Percentiles rank a stretch among this genome's conserved stretches.
Conservation (phyloP, 169 alveolate species). For the Toxoplasma gondii region DNA sequence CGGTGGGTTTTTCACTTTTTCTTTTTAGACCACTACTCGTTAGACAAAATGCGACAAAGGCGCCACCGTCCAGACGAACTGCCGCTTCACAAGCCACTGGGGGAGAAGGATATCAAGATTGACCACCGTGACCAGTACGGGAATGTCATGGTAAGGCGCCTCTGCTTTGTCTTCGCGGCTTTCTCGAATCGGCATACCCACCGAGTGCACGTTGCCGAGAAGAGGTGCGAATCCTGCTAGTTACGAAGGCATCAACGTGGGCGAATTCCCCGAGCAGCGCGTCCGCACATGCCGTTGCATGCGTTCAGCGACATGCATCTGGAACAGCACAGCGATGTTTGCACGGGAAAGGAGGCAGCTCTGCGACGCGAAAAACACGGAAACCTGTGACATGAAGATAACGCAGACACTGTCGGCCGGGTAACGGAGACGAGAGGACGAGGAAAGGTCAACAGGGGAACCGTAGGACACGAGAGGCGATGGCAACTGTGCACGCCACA, state of each 20-base stretch:
- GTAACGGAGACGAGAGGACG: neutral
- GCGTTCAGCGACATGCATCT: too few species aligned
- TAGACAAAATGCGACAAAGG: slow-evolving; percentile 54
- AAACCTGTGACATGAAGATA: neutral
- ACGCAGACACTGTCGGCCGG: neutral
- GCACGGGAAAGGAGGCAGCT: too few species aligned
- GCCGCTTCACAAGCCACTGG: slow-evolving; percentile 64
- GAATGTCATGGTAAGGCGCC: slow-evolving; percentile 60
- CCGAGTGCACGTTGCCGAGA: neutral
- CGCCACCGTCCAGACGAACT: slow-evolving; percentile 47
- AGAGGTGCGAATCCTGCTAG: too few species aligned
- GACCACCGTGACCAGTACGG: slow-evolving; percentile 64
- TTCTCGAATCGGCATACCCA: neutral
- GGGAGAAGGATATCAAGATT: slow-evolving; percentile 49
- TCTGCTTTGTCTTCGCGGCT: neutral
- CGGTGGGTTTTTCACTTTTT: too few species aligned
- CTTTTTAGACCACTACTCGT: slow-evolving; percentile 47
- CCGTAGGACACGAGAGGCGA: neutral
- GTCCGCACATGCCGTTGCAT: too few species aligned
- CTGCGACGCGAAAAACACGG: too few species aligned
- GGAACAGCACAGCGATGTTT: too few species aligned
- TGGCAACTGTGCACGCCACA: too few species aligned
- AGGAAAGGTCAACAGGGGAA: neutral
- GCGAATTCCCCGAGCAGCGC: too few species aligned
- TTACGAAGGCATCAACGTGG: too few species aligned